Base-by-base conservation (phyloP, 495 filamentous ascomycete genomes). In the Neohortaea acidophila region DNA sequence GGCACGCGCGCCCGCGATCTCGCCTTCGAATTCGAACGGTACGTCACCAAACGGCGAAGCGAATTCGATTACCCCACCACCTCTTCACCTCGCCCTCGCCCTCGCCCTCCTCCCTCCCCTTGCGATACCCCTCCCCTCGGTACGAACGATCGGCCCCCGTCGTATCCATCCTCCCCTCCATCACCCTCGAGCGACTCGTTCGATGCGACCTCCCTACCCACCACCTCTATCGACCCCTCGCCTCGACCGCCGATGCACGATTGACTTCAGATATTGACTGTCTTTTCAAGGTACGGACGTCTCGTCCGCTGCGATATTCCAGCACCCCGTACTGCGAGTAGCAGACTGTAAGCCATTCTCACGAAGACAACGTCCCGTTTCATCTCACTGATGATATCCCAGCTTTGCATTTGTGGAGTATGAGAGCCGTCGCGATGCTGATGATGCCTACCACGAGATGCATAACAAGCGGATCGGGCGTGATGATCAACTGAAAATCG, bases 21-120 rank as follows among this genome's bases (percentile, higher is more conserved):
- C 63, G 89, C 89, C 68, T 96, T 94, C 81, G 89, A 99, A 73
- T 94, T 94, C 81, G 85, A 94, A 81, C 82, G 87, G 91, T 97
- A 91, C 70, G 81, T 85, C 65, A 29, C 48, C 47, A 51, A 41
- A 33, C 43, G 33, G 43, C 17, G 27, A n/a, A n/a, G n/a, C n/a
- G n/a, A n/a, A n/a, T n/a, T n/a, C n/a, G n/a, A n/a, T n/a, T n/a
- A n/a, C 23, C 26, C 44, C 36, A 46, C 9, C 43, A n/a, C 13
- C n/a, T n/a, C n/a, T n/a, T n/a, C n/a, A n/a, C n/a, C n/a, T 35
- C 30, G 29, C 15, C 9, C 27, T 15, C 39, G 3, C 18, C 47
- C 54, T 52, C 51, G 34, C 54, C n/a, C n/a, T n/a, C n/a, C n/a
- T n/a, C n/a, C 54, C 22, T 21, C 31, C 15, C 37, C 20, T 33